Conservation (phyloP, 208 protist species). For the Balamuthia mandrillaris region DNA sequence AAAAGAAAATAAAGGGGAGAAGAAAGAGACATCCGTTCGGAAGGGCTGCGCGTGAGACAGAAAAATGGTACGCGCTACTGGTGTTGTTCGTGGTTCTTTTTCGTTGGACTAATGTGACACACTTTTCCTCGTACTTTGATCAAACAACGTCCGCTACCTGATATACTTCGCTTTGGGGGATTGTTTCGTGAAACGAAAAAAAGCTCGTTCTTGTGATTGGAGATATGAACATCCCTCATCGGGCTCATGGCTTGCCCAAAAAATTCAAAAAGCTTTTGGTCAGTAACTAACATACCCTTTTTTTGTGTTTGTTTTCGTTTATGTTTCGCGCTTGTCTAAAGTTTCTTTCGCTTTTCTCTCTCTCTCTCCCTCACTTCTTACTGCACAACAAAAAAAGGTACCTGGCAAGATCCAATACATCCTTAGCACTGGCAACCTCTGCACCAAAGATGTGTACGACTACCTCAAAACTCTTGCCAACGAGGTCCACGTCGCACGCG, state of each 20-base stretch:
- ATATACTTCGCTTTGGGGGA: too few species aligned
- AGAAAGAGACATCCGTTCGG: too few species aligned
- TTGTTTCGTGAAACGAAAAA: too few species aligned
- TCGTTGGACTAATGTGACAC: too few species aligned
- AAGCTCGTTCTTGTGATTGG: conserved; percentile 96
- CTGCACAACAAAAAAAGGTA: conserved; percentile 65
- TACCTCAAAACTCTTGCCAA: conserved; percentile 90
- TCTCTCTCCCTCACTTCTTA: conserved; percentile 8
- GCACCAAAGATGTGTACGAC: conserved; percentile 86
- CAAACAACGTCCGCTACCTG: too few species aligned
- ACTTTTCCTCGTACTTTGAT: too few species aligned
- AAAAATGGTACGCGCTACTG: too few species aligned
- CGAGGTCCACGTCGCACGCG: conserved; percentile 93
- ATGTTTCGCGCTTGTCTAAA: background rate
- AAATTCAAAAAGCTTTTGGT: conserved; percentile 93
- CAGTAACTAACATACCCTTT: background rate
- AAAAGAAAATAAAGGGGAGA: too few species aligned
- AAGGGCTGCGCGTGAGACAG: too few species aligned
- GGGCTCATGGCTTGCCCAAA: conserved; percentile 85
- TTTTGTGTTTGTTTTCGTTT: too few species aligned
- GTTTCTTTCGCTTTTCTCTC: background rate
- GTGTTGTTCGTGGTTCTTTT: too few species aligned
- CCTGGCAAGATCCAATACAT: conserved; percentile 93
- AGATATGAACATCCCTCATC: conserved; percentile 97
- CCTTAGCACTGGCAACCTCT: conserved; percentile 97